Percentiles rank a stretch among this genome's conserved stretches.
phyloP scores from a whole-genome alignment of 345 rosid species.

The Gossypium sturtianum region DNA sequence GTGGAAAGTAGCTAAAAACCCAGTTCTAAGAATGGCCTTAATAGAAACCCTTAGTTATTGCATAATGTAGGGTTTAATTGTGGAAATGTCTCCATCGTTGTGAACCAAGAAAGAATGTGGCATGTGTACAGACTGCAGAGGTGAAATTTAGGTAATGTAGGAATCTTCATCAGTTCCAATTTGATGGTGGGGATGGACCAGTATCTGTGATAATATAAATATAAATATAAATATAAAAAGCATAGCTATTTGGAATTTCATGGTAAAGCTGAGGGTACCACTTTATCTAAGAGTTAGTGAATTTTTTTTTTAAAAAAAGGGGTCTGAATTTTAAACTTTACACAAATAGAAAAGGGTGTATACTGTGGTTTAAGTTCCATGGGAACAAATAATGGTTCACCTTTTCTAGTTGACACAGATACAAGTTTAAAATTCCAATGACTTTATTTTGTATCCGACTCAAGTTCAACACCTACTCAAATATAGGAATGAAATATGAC shows the following conservation, averaged over 20 bases:
- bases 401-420: no score
- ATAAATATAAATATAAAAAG: background rate
- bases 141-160: background rate
- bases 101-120: background rate
- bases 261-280: background rate
- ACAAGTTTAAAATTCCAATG: background rate
- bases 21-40: background rate
- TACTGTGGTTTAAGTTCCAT: no score
- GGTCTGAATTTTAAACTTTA: background rate
- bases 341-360: no score
- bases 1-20: background rate
- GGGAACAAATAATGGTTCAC: no score
- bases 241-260: background rate
- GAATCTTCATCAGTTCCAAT: conserved; percentile 3
- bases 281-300: background rate
- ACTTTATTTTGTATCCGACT: background rate
- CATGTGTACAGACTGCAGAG: background rate
- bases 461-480: no score
- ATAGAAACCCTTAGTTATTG: background rate
- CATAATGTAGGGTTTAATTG: background rate
- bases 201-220: background rate
- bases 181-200: conserved; percentile 1
- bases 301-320: background rate
- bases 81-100: background rate
- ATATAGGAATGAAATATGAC: no score